Percentiles rank a stretch among this genome's conserved stretches.
phyloP scores from a whole-genome alignment of 129 eudicot species.

The Flaveria bidentis region DNA sequence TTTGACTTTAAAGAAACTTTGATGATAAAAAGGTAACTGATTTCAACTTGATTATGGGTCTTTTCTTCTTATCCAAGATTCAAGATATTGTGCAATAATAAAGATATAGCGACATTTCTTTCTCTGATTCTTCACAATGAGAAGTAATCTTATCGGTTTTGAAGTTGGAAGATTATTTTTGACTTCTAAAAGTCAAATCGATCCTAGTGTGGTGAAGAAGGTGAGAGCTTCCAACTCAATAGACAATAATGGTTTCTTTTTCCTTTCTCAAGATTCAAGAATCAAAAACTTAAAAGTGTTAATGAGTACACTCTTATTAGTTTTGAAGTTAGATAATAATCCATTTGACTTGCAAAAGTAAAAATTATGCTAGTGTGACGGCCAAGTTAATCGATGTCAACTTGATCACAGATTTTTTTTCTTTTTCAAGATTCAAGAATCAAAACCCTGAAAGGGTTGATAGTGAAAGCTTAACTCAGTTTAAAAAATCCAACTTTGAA shows the following conservation, averaged over 20 bases:
- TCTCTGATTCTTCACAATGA: neutral
- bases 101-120: neutral
- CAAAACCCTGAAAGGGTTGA: constrained; percentile 23
- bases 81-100: neutral
- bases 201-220: neutral
- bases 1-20: neutral
- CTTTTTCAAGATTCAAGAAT: constrained; percentile 27
- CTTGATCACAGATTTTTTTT: constrained; percentile 3
- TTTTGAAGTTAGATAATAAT: neutral
- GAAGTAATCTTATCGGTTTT: neutral
- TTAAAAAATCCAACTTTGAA: constrained; percentile 20
- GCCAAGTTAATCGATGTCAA: neutral
- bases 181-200: neutral
- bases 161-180: neutral
- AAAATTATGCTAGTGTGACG: neutral
- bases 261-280: constrained; percentile 24
- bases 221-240: neutral
- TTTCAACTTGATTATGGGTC: neutral
- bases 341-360: neutral
- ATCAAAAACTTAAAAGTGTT: constrained; percentile 16
- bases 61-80: neutral
- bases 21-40: neutral
- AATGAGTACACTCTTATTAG: neutral
- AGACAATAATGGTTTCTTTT: neutral
- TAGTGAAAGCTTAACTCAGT: constrained; percentile 15